These are phyloP conservation scores for Starmerella scarabaei DNA, from an alignment of 805 yeast genomes.

Conservation along the genomic window DNA sequence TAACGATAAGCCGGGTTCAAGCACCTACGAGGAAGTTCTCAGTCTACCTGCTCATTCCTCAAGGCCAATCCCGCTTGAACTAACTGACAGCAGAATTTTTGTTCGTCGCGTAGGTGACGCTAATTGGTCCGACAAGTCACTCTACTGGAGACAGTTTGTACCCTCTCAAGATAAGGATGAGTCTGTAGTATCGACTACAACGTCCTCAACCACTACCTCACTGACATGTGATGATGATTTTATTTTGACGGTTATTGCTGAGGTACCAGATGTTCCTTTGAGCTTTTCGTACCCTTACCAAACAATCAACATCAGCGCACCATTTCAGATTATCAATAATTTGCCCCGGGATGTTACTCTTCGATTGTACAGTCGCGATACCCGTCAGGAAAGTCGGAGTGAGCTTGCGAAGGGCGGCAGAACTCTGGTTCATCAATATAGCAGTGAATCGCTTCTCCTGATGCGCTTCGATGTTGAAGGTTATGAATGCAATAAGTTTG, in stretches of 20 bases:
- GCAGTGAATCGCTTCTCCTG: constrained; percentile 55
- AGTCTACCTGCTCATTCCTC: constrained; percentile 42
- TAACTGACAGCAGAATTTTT: constrained; percentile 42
- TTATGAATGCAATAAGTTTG: constrained; percentile 54
- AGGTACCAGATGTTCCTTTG: constrained; percentile 47
- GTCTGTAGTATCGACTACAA: too few species aligned
- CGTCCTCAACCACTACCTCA: constrained; percentile 30
- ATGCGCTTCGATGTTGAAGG: constrained; percentile 51
- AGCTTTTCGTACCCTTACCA: constrained; percentile 72
- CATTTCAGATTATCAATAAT: constrained; percentile 70
- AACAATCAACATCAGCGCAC: constrained; percentile 66
- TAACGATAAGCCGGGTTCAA: constrained; percentile 23
- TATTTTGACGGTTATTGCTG: constrained; percentile 11
- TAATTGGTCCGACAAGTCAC: constrained; percentile 51
- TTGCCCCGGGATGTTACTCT: constrained; percentile 71
- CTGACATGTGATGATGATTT: constrained; percentile 41
- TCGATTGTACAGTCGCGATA: constrained; percentile 61
- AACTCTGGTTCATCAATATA: constrained; percentile 69
- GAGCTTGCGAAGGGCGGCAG: constrained; percentile 48
- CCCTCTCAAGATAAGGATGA: constrained; percentile 26
- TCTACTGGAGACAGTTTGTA: constrained; percentile 54
- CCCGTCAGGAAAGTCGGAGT: constrained; percentile 54
- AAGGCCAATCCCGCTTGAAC: constrained; percentile 61
- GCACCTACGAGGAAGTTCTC: constrained; percentile 22
- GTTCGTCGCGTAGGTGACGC: constrained; percentile 52